Base-by-base conservation (phyloP, 2,329 filamentous ascomycete species). In the Arthrobotrys musiformis region DNA sequence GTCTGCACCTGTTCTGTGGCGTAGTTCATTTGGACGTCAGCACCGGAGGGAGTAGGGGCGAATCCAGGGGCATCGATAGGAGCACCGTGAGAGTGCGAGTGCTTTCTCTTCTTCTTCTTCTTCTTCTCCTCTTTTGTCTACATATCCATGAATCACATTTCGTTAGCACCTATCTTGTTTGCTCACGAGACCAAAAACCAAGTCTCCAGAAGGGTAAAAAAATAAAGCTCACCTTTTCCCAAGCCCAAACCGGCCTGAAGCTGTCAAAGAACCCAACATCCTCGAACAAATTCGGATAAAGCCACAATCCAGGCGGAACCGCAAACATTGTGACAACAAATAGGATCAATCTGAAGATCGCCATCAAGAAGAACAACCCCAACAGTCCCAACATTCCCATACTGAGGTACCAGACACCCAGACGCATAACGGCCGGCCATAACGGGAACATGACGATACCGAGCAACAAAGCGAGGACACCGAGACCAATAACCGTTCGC, bases 261-360 rank as follows among this genome's bases (percentile, higher is more conserved):
- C 92, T 96, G 83, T 99, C 95, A 84, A 99, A 91, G 85, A 99
- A 98, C 6, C 94, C 97, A 28, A 99, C 95, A 83, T 99, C 95
- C 84, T 99, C 95, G 86, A 97, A 99, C 19, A 99, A 86, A 83
- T 99, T 99, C 58, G 95, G 95, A 85, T 94, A 99, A 50, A 99
- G 87, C 95, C 95, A 99, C n/a, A 99, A 87, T 81, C 95, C 95
- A 1, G 95, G 95, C 2, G 94, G 86, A 0, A 89, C 87, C 15
- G 88, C 87, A 82, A 98, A 97, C 84, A 97, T 93, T 22, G 95
- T 98, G 83, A 97, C 85, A 83, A 93, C 91, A 86, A 99, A 99
- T 28, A 99, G 87, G 78, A 99, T 97, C 70, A 98, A 88, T 76
- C 95, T 90, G 88, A 99, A 93, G 82, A 99, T 97, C 4, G 94